A percentile compares a stretch with the other conserved stretches of the same genome.
Evolutionary conservation across 345 rosid genomes (phyloP).

Genomic region (Raphanus sativus): DNA sequence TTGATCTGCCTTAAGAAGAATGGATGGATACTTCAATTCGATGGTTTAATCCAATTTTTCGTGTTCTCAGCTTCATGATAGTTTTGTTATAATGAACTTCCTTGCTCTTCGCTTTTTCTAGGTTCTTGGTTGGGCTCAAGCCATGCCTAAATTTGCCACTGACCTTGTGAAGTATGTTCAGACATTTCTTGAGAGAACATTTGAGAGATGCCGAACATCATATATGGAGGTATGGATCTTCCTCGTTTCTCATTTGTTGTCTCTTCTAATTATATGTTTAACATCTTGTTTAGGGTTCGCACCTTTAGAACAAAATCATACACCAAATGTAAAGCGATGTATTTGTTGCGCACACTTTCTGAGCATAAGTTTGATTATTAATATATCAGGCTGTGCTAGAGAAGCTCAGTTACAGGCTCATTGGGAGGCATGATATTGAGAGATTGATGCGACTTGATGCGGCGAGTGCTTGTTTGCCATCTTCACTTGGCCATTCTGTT

Average conservation of each 20-base stretch:
- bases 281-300: constrained; percentile 24
- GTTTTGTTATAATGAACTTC: constrained; percentile 16
- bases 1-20: neutral
- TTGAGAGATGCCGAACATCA: constrained; percentile 95
- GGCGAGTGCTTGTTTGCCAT: constrained; percentile 72
- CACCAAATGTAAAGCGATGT: neutral
- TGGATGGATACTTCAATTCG: neutral
- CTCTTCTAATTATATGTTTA: constrained; percentile 16
- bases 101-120: constrained; percentile 35
- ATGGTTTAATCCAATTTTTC: neutral
- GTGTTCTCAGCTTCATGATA: neutral
- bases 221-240: constrained; percentile 77
- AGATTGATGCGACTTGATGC: constrained; percentile 88
- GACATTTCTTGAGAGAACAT: constrained; percentile 94
- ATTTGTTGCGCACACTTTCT: constrained; percentile 16
- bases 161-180: constrained; percentile 93
- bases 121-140: constrained; percentile 99
- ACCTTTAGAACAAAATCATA: constrained; percentile 4
- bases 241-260: constrained; percentile 24
- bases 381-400: constrained; percentile 93
- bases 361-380: constrained; percentile 29
- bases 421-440: constrained; percentile 97
- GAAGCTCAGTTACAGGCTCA: constrained; percentile 95
- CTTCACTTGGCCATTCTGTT: constrained; percentile 50
- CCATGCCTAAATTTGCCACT: constrained; percentile 95